These are phyloP conservation scores for Furculomyces boomerangus DNA, from an alignment of 371 early-diverging fungal genomes.

Conservation along the genomic window DNA sequence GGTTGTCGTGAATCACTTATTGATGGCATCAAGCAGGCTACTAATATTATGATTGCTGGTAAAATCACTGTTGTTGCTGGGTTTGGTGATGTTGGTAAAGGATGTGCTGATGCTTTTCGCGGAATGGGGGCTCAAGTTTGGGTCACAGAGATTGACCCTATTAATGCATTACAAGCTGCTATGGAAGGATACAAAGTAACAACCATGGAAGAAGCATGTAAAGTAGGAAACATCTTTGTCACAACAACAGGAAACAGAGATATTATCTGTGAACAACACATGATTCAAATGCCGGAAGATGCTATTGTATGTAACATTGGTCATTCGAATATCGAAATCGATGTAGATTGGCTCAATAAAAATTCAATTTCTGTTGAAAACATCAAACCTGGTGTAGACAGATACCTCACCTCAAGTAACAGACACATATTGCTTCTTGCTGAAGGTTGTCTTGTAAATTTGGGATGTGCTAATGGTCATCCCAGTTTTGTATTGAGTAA, in stretches of 20 bases:
- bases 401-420: conserved; percentile 82
- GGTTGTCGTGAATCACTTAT: conserved; percentile 98
- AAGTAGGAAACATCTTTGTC: conserved; percentile 89
- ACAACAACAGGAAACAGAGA: conserved; percentile 98
- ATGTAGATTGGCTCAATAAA: conserved; percentile 95
- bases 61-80: conserved; percentile 96
- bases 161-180: conserved; percentile 96
- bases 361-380: conserved; percentile 73
- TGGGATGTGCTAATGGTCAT: conserved; percentile 98
- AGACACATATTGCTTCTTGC: conserved; percentile 90
- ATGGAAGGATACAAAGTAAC: conserved; percentile 99
- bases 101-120: conserved; percentile 93
- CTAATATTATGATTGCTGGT: conserved; percentile 99
- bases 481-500: conserved; percentile 97
- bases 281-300: conserved; percentile 88
- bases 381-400: conserved; percentile 98
- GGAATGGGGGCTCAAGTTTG: conserved; percentile 97
- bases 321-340: conserved; percentile 98
- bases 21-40: conserved; percentile 99
- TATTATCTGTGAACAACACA: conserved; percentile 85
- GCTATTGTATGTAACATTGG: conserved; percentile 99
- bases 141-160: conserved; percentile 95
- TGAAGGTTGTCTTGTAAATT: conserved; percentile 97
- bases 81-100: conserved; percentile 99
- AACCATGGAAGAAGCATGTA: conserved; percentile 90